A percentile compares a stretch with the other conserved stretches of the same genome.
These are phyloP conservation scores for Ophiosphaerella korrae DNA, from an alignment of 2,329 filamentous ascomycete genomes.

Conservation along the genomic window DNA sequence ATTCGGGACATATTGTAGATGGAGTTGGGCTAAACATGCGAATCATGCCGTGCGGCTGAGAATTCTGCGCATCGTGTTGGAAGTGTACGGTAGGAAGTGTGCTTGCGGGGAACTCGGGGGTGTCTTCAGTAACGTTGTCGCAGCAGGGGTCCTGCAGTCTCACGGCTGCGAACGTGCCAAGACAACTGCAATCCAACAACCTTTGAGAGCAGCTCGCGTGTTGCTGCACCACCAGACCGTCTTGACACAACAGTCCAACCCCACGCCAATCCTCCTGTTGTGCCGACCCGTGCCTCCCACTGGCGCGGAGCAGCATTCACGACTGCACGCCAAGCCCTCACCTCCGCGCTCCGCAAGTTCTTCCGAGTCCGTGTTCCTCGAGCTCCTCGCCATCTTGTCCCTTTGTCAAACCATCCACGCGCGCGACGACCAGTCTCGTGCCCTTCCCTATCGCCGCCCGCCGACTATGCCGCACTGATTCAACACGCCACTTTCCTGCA, in stretches of 20 bases:
- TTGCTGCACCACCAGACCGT: background rate
- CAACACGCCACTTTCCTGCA: slow-evolving; percentile 1
- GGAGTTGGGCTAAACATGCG: background rate
- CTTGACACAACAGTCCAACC: background rate
- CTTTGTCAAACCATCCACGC: slow-evolving; percentile 24
- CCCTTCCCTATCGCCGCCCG: slow-evolving; percentile 8
- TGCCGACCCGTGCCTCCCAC: background rate
- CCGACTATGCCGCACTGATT: slow-evolving; percentile 31
- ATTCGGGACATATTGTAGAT: slow-evolving; percentile 41
- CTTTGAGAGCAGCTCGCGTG: background rate
- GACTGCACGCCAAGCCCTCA: slow-evolving; percentile 15
- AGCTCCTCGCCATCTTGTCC: slow-evolving; percentile 10
- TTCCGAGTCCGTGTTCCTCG: slow-evolving; percentile 17
- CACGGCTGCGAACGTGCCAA: slow-evolving; percentile 10
- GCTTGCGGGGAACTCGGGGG: slow-evolving; percentile 37
- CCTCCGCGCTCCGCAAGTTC: slow-evolving; percentile 20
- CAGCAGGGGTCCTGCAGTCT: slow-evolving; percentile 21
- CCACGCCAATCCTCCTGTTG: background rate
- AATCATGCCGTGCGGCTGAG: slow-evolving; percentile 21
- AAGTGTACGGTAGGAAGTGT: slow-evolving; percentile 6
- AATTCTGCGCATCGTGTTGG: slow-evolving; percentile 15
- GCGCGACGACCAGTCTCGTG: slow-evolving; percentile 22
- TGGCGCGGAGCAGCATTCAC: background rate
- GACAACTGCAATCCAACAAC: background rate
- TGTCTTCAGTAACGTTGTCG: slow-evolving; percentile 20